A percentile compares a stretch with the other conserved stretches of the same genome.
phyloP scores from a whole-genome alignment of 371 early-diverging fungal genomes.

The Mortierella sp. region DNA sequence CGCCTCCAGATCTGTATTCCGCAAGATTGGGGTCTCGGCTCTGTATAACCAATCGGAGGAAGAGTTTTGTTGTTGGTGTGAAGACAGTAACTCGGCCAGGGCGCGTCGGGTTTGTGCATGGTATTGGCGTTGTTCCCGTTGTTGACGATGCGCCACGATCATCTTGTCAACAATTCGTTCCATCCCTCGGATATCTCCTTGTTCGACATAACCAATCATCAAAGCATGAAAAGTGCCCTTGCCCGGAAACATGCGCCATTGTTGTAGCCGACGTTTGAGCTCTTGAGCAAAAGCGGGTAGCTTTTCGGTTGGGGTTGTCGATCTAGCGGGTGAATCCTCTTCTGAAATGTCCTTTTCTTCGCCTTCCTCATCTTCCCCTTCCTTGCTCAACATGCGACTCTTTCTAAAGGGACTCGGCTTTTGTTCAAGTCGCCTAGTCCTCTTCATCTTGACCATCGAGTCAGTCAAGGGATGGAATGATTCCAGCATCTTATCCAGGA shows the following conservation, averaged over 20 bases:
- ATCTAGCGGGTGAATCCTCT: neutral
- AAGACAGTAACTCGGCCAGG: neutral
- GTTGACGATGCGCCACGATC: conserved; percentile 16
- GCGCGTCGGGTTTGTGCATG: too few relatives aligned
- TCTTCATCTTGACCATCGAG: too few relatives aligned
- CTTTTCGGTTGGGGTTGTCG: too few relatives aligned
- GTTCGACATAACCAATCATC: conserved; percentile 41
- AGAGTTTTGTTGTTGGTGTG: neutral
- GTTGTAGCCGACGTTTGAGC: too few relatives aligned
- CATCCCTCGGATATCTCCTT: conserved; percentile 28
- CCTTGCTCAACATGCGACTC: neutral
- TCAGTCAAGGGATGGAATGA: conserved; percentile 9
- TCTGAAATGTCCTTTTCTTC: too few relatives aligned
- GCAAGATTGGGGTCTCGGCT: neutral
- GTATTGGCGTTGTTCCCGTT: conserved; percentile 1
- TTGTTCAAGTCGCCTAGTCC: too few relatives aligned
- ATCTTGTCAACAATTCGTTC: conserved; percentile 42
- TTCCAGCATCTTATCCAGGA: conserved; percentile 24
- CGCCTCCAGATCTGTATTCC: conserved; percentile 18
- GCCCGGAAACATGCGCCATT: conserved; percentile 20
- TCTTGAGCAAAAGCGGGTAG: too few relatives aligned
- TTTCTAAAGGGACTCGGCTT: too few relatives aligned
- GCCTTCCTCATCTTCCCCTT: neutral
- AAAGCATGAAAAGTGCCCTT: conserved; percentile 45
- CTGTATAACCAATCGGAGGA: too few relatives aligned